Percentiles rank a stretch among this genome's conserved stretches.
Conservation (phyloP, 2,329 filamentous ascomycete genomes). For the Sclerotiophoma versabilis region DNA sequence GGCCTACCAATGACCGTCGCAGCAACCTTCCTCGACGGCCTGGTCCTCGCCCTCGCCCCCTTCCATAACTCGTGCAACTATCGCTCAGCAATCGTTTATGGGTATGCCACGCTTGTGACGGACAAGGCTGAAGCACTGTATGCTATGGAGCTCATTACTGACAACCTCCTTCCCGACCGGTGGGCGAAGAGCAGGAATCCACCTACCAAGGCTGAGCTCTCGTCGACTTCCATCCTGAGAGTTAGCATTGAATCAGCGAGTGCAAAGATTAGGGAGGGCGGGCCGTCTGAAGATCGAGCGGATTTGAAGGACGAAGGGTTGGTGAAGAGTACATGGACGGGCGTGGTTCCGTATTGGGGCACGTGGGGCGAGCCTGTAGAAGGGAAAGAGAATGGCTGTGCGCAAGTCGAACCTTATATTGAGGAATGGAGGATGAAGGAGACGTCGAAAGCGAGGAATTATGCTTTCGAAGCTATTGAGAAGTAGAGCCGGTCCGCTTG, state of each 20-base stretch:
- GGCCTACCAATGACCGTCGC: constrained; percentile 40
- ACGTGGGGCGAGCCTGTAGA: constrained; percentile 43
- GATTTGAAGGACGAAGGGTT: constrained; percentile 40
- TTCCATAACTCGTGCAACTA: constrained; percentile 50
- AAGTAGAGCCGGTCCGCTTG: constrained; percentile 2
- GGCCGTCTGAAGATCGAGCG: constrained; percentile 43
- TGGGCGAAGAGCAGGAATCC: constrained; percentile 43
- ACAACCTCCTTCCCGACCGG: constrained; percentile 41
- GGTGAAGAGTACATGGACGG: constrained; percentile 41
- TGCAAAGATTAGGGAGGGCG: constrained; percentile 44
- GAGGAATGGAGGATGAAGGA: constrained; percentile 45
- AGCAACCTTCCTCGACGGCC: constrained; percentile 54
- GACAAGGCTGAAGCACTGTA: constrained; percentile 33
- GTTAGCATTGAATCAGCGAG: constrained; percentile 39
- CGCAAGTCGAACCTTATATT: constrained; percentile 69
- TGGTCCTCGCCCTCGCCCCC: constrained; percentile 44
- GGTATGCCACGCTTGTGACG: constrained; percentile 37
- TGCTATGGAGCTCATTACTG: constrained; percentile 43
- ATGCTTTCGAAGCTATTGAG: constrained; percentile 36
- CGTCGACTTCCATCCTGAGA: constrained; percentile 37
- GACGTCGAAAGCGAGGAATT: constrained; percentile 29
- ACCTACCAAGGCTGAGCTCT: constrained; percentile 39
- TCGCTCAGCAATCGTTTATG: constrained; percentile 40
- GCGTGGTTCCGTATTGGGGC: constrained; percentile 45
- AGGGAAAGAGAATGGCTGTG: constrained; percentile 52